Evolutionary conservation across 2,329 filamentous ascomycete species (phyloP).

Genomic region (Ascochyta rabiei): DNA sequence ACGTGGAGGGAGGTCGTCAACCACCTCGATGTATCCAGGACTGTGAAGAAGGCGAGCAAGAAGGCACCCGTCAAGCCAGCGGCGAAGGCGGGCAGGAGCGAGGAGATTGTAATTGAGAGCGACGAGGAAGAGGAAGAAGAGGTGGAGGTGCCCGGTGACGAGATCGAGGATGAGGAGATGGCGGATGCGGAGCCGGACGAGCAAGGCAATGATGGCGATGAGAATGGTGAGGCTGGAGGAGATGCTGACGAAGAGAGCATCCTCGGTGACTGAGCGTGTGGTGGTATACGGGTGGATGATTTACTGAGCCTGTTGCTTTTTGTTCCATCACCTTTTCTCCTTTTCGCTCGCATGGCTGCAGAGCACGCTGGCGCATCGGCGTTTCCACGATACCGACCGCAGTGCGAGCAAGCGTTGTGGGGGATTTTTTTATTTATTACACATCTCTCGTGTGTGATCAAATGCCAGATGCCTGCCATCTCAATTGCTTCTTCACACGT

Average conservation of each 20-base stretch:
- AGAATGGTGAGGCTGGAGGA: slow-evolving; percentile 48
- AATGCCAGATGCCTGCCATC: not conserved
- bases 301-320: not conserved
- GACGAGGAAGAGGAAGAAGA: slow-evolving; percentile 23
- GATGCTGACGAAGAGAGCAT: slow-evolving; percentile 52
- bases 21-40: slow-evolving; percentile 70
- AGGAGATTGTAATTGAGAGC: slow-evolving; percentile 43
- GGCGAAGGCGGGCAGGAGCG: slow-evolving; percentile 52
- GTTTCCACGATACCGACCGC: slow-evolving; percentile 1
- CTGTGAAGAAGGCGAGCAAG: slow-evolving; percentile 35
- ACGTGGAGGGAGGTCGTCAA: slow-evolving; percentile 86
- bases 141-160: slow-evolving; percentile 35
- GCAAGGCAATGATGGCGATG: slow-evolving; percentile 41
- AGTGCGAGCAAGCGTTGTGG: slow-evolving; percentile 1
- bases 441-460: slow-evolving; percentile 1
- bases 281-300: not conserved
- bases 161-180: slow-evolving; percentile 47
- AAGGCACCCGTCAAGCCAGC: slow-evolving; percentile 46
- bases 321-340: slow-evolving; percentile 3
- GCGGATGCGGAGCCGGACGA: slow-evolving; percentile 46
- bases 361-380: slow-evolving; percentile 14
- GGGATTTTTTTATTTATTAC: no score
- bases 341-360: slow-evolving; percentile 5
- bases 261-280: slow-evolving; percentile 44
- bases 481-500: not conserved